These are phyloP conservation scores for Trichocladium uniseriatum DNA, from an alignment of 495 filamentous ascomycete species.

Conservation along the genomic window DNA sequence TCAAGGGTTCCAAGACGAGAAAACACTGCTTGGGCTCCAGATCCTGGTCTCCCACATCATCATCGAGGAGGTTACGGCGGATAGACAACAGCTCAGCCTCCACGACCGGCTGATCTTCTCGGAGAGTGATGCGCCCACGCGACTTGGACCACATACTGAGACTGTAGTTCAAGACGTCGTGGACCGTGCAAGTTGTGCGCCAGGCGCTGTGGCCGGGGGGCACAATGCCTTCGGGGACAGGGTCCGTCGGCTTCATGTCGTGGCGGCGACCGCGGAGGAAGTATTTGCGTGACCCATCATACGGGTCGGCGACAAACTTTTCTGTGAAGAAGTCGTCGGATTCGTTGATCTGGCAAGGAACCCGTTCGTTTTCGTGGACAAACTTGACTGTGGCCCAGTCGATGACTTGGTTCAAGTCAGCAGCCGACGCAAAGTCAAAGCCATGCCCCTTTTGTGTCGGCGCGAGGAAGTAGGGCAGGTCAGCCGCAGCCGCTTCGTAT, in stretches of 20 bases:
- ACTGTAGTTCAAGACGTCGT: conserved; percentile 38
- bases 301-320: conserved; percentile 64
- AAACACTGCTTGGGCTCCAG: conserved; percentile 33
- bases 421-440: conserved; percentile 16
- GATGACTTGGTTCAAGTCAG: conserved; percentile 37
- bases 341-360: conserved; percentile 45
- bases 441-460: conserved; percentile 41
- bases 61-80: conserved; percentile 74
- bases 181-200: conserved; percentile 11
- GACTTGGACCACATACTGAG: conserved; percentile 33
- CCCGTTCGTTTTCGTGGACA: conserved; percentile 38
- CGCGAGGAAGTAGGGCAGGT: conserved; percentile 79
- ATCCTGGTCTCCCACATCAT: conserved; percentile 30
- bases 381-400: conserved; percentile 56
- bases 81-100: conserved; percentile 61
- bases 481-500: conserved; percentile 52
- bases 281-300: conserved; percentile 60
- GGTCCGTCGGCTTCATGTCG: conserved; percentile 37
- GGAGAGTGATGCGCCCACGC: conserved; percentile 28
- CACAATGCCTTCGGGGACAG: conserved; percentile 29
- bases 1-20: conserved; percentile 45
- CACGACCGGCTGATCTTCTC: conserved; percentile 66
- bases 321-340: conserved; percentile 49
- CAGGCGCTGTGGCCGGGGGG: conserved; percentile 18
- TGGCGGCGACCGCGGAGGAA: conserved; percentile 36